These are phyloP conservation scores for Emericellopsis atlantica DNA, from an alignment of 2,329 filamentous ascomycete genomes.

Conservation along the genomic window DNA sequence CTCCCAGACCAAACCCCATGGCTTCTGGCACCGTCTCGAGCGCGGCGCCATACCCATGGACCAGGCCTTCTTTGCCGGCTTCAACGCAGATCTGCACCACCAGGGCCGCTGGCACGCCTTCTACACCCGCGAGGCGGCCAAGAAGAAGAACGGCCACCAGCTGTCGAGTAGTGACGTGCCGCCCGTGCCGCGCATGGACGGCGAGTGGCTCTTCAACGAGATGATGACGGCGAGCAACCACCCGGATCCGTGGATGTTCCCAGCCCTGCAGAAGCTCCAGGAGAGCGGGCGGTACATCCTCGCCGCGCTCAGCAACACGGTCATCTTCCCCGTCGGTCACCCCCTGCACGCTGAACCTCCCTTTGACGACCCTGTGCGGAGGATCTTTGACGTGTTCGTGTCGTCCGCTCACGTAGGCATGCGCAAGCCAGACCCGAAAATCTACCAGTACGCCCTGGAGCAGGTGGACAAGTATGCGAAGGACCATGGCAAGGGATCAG, in stretches of 20 bases:
- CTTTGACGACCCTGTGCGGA: slow-evolving; percentile 43
- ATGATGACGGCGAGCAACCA: slow-evolving; percentile 70
- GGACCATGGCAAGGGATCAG: slow-evolving; percentile 33
- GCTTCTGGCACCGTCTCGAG: slow-evolving; percentile 82
- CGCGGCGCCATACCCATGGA: slow-evolving; percentile 71
- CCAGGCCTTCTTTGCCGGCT: slow-evolving; percentile 60
- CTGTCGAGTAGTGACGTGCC: slow-evolving; percentile 26
- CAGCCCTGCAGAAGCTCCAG: slow-evolving; percentile 60
- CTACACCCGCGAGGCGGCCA: slow-evolving; percentile 30
- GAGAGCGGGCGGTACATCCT: slow-evolving; percentile 55
- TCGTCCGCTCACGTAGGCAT: slow-evolving; percentile 77
- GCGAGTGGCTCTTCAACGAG: slow-evolving; percentile 69
- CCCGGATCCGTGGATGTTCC: slow-evolving; percentile 80
- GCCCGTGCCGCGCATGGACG: slow-evolving; percentile 60
- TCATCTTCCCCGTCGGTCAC: slow-evolving; percentile 71
- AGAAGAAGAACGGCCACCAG: slow-evolving; percentile 21
- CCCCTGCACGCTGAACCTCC: slow-evolving; percentile 42
- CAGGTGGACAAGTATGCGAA: slow-evolving; percentile 51
- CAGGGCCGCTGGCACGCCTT: slow-evolving; percentile 57
- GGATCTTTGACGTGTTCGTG: slow-evolving; percentile 76
- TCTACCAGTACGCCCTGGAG: slow-evolving; percentile 64
- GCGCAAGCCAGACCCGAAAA: slow-evolving; percentile 72
- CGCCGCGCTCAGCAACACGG: slow-evolving; percentile 80
- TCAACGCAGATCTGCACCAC: slow-evolving; percentile 61
- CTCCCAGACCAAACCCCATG: slow-evolving; percentile 61